Percentiles rank a stretch among this genome's conserved stretches.
These are phyloP conservation scores for Kluyveromyces marxianus DNA, from an alignment of 1,139 yeast species.

Conservation along the genomic window DNA sequence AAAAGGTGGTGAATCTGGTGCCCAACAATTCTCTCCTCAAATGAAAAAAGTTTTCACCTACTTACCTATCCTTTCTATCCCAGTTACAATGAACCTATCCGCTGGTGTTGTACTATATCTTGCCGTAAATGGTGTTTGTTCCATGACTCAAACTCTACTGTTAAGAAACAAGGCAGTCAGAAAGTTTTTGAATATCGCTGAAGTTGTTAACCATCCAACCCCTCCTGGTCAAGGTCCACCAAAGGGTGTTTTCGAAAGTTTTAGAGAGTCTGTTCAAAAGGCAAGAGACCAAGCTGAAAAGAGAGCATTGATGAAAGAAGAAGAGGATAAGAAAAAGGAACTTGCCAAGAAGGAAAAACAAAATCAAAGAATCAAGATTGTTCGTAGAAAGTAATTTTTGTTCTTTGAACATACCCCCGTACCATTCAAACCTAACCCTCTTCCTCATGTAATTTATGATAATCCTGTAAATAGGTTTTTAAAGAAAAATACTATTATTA, in stretches of 20 bases:
- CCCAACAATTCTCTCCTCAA: conserved; percentile 59
- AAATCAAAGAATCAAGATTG: conserved; percentile 31
- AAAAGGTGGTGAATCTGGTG: conserved; percentile 90
- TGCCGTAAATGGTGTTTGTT: conserved; percentile 69
- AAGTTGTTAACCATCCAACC: conserved; percentile 44
- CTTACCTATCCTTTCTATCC: conserved; percentile 73
- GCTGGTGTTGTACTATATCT: conserved; percentile 82
- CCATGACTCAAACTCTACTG: conserved; percentile 62
- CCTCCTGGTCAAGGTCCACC: conserved; percentile 34
- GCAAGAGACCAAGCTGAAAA: conserved; percentile 47
- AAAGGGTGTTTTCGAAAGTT: conserved; percentile 42
- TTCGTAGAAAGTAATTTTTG: conserved; percentile 16
- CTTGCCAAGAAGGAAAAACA: conserved; percentile 28
- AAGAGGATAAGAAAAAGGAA: conserved; percentile 28
- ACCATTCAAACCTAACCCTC: not conserved
- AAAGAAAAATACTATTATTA: not conserved
- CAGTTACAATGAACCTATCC: conserved; percentile 79
- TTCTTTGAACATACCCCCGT: not conserved
- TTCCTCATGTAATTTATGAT: not conserved
- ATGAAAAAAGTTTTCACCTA: conserved; percentile 66
- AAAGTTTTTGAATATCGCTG: conserved; percentile 53
- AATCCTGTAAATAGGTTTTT: conserved; percentile 2
- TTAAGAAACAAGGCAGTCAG: conserved; percentile 57
- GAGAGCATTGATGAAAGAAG: conserved; percentile 30
- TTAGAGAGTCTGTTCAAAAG: conserved; percentile 53